phyloP scores from a whole-genome alignment of 352 stramenopile species.

The Phytophthora quininea region DNA sequence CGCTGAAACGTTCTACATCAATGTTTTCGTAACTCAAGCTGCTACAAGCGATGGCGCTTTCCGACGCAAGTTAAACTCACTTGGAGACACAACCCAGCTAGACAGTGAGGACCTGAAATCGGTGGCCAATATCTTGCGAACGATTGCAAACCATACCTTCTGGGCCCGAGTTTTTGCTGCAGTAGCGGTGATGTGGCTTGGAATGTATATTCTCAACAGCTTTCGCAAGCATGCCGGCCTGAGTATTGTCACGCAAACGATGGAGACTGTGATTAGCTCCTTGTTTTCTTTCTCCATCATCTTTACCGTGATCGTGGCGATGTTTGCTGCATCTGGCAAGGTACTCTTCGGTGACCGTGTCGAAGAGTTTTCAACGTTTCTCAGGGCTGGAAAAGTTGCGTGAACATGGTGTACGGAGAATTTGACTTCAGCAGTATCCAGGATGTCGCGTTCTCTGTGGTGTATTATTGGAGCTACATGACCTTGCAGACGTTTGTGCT shows the following conservation, averaged over 20 bases:
- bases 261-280: slow-evolving; percentile 48
- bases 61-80: not conserved
- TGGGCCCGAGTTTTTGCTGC: slow-evolving; percentile 41
- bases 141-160: slow-evolving; percentile 36
- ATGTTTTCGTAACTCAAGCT: not conserved
- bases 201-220: slow-evolving; percentile 42
- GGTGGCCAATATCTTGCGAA: slow-evolving; percentile 32
- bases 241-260: slow-evolving; percentile 63
- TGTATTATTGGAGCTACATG: slow-evolving; percentile 78
- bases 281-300: slow-evolving; percentile 63
- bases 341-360: slow-evolving; percentile 65
- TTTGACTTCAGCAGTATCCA: slow-evolving; percentile 61
- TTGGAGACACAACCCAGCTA: slow-evolving; percentile 1
- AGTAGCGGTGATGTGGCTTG: slow-evolving; percentile 40
- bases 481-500: slow-evolving; percentile 67
- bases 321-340: slow-evolving; percentile 51
- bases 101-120: slow-evolving; percentile 10
- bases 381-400: slow-evolving; percentile 52
- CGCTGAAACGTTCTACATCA: not conserved
- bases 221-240: slow-evolving; percentile 60
- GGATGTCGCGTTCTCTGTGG: slow-evolving; percentile 38
- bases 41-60: not conserved
- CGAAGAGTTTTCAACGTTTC: slow-evolving; percentile 53
- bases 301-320: slow-evolving; percentile 55
- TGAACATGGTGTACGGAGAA: slow-evolving; percentile 74